Conservation (phyloP, 164 flowering plant genomes). For the Magnolia officinalis region DNA sequence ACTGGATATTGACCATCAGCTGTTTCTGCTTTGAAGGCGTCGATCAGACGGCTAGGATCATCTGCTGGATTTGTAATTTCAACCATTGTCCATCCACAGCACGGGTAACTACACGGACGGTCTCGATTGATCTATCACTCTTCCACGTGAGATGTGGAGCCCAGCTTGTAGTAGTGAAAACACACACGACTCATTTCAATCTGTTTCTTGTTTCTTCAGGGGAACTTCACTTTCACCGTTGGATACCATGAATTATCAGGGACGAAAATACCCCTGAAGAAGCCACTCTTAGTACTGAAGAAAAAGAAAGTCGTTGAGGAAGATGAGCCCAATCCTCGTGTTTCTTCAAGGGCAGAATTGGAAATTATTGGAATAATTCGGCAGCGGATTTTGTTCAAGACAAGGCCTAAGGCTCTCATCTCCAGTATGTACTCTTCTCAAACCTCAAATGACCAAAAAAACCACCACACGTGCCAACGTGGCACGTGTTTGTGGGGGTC, state of each 20-base stretch:
- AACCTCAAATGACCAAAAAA: background rate
- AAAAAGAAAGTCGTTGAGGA: conserved; percentile 36
- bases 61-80: background rate
- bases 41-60: too few species aligned
- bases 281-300: conserved; percentile 73
- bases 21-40: too few species aligned
- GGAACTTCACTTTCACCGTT: conserved; percentile 70
- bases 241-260: conserved; percentile 93
- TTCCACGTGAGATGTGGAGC: too few species aligned
- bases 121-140: background rate
- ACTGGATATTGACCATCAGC: too few species aligned
- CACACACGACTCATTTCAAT: too few species aligned
- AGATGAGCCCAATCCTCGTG: conserved; percentile 11
- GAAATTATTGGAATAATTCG: conserved; percentile 79
- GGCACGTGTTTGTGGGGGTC: too few species aligned
- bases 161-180: too few species aligned
- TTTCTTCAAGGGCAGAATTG: conserved; percentile 44
- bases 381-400: conserved; percentile 80
- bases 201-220: conserved; percentile 33
- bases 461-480: too few species aligned
- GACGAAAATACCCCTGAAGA: conserved; percentile 66
- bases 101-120: background rate
- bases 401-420: conserved; percentile 83
- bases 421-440: conserved; percentile 34
- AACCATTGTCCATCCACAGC: background rate